Evolutionary conservation across 345 rosid species (phyloP), one percentile per base, ranked within the genome.

Genomic region (Excoecaria agallocha): DNA sequence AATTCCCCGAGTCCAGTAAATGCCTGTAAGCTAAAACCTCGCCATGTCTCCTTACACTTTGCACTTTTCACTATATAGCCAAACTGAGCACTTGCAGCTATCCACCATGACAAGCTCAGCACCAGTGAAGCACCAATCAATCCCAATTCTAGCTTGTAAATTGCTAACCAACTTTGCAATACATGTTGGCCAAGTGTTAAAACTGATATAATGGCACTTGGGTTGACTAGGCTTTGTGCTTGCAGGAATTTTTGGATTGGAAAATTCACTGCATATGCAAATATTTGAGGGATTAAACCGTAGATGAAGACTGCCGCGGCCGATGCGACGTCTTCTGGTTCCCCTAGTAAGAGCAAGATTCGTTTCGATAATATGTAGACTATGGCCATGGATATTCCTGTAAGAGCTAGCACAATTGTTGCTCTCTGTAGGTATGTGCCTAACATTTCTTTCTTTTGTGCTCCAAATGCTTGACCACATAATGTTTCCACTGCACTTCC

Each of bases 401-500:
- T 71, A 9, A 59, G n/a, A 5, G 56, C 35, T 37, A 77, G 83
- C 30, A 90, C 88, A 38, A 90, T 50, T 6, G 90, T 84, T 25
- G 95, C 87, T 75, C 92, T 81, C 51, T 92, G 97, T 37, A 92
- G 83, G 76, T 92, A 92, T 37, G 87, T 58, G 2, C 97, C 97
- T 5, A 92, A 83, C 91, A 87, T 84, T 3, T 83, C 89, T 64
- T 80, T 84, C 57, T 85, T 87, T 19, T 82, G 86, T n/a, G 93
- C 95, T 16, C 97, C 95, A 22, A 82, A 90, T 0, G 93, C 93
- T 87, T 92, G 97, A 15, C 97, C 95, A 62, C 97, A 90, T 55
- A 90, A 66, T 3, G 97, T 92, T 66, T 90, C 95, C 24, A 90
- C 95, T 0, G 97, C 95, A 74, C 97, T 92, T 79, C 97, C 97